Conservation (phyloP, 371 early-diverging fungal species). For the Circinella minor region DNA sequence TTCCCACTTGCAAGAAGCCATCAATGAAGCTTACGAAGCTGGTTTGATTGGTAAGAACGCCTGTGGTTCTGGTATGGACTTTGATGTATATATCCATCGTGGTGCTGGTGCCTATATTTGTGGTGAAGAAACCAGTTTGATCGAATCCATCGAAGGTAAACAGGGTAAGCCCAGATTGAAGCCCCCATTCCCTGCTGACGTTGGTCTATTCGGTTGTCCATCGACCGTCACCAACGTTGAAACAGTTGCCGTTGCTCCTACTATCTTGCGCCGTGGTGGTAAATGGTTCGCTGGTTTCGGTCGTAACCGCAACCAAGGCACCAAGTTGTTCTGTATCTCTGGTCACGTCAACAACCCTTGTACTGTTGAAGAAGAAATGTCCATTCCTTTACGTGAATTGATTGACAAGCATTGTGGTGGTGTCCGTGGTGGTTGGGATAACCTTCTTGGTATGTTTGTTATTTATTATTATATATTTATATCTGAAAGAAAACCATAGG, state of each 20-base stretch:
- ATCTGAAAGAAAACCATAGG: too few species aligned
- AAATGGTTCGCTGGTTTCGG: slow-evolving; percentile 95
- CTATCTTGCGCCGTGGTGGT: slow-evolving; percentile 91
- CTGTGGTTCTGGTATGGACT: slow-evolving; percentile 94
- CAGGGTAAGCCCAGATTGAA: slow-evolving; percentile 98
- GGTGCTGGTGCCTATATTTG: slow-evolving; percentile 99
- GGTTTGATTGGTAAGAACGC: slow-evolving; percentile 98
- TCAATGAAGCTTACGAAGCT: slow-evolving; percentile 92
- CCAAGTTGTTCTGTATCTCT: slow-evolving; percentile 96
- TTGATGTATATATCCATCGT: slow-evolving; percentile 96
- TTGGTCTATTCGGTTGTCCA: slow-evolving; percentile 97
- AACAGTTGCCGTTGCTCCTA: slow-evolving; percentile 97
- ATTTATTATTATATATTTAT: too few species aligned
- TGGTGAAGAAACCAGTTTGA: slow-evolving; percentile 97
- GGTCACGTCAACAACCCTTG: slow-evolving; percentile 98
- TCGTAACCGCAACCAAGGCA: slow-evolving; percentile 92
- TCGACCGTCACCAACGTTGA: slow-evolving; percentile 98
- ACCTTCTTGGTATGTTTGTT: slow-evolving; percentile 73
- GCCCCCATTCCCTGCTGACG: slow-evolving; percentile 99
- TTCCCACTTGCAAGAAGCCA: slow-evolving; percentile 91
- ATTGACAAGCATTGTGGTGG: slow-evolving; percentile 98
- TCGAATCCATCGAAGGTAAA: slow-evolving; percentile 97
- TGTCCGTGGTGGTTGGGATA: slow-evolving; percentile 99
- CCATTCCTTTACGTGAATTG: slow-evolving; percentile 92
- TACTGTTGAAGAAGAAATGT: slow-evolving; percentile 98